Conservation (phyloP, 805 yeast genomes). For the Hyphopichia homilentoma region DNA sequence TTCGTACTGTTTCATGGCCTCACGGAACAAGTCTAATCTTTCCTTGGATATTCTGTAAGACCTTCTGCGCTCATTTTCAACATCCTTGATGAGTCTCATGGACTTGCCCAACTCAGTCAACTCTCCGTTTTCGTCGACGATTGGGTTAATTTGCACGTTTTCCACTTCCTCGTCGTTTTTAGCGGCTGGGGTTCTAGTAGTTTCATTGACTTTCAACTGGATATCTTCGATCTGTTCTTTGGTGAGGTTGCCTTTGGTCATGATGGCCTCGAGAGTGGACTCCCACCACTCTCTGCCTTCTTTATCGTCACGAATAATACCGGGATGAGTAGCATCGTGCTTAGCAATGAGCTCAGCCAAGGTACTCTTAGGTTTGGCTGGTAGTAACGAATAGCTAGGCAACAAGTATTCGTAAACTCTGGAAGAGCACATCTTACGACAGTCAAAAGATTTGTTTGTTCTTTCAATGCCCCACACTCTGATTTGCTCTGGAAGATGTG, state of each 20-base stretch:
- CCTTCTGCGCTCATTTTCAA: constrained; percentile 68
- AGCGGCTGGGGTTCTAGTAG: neutral
- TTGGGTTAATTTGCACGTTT: neutral
- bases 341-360: constrained; percentile 57
- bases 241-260: constrained; percentile 8
- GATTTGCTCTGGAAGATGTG: constrained; percentile 75
- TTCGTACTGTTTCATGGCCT: constrained; percentile 66
- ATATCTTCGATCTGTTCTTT: constrained; percentile 21
- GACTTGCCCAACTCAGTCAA: constrained; percentile 32
- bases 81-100: constrained; percentile 50
- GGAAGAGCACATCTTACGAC: constrained; percentile 94
- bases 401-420: constrained; percentile 90
- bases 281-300: constrained; percentile 81
- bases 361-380: constrained; percentile 78
- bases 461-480: constrained; percentile 92
- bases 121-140: constrained; percentile 32
- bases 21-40: constrained; percentile 60
- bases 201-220: constrained; percentile 2
- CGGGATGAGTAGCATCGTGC: constrained; percentile 54
- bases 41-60: constrained; percentile 61
- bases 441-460: constrained; percentile 87
- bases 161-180: constrained; percentile 6
- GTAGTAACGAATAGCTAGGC: constrained; percentile 86
- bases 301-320: constrained; percentile 53
- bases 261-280: constrained; percentile 33